Evolutionary conservation across 1,284 basidiomycete species (phyloP).

Genomic region (Apiotrichum laibachii): DNA sequence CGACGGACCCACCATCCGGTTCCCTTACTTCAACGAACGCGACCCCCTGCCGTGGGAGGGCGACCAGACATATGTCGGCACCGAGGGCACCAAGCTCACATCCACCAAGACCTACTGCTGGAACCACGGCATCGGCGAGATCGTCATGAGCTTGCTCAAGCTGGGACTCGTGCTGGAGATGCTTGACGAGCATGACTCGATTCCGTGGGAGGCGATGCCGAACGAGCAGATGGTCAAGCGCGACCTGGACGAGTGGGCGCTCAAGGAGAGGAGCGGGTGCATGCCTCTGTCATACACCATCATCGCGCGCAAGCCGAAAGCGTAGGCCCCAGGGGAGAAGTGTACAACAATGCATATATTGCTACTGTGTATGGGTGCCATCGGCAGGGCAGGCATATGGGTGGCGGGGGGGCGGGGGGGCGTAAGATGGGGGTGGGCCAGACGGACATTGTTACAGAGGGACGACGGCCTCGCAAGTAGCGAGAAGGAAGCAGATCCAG

Average conservation of each 20-base stretch:
- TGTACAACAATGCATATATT: not conserved
- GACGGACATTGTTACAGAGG: not conserved
- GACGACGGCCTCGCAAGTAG: not conserved
- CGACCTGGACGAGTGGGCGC: constrained; percentile 9
- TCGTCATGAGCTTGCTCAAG: not conserved
- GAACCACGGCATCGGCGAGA: constrained; percentile 10
- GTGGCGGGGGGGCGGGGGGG: too few species aligned
- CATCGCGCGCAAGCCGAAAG: constrained; percentile 3
- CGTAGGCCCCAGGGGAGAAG: not conserved
- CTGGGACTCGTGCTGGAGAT: constrained; percentile 3
- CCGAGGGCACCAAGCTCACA: not conserved
- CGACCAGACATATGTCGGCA: constrained; percentile 2
- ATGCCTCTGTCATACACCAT: constrained; percentile 7
- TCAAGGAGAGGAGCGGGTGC: constrained; percentile 5
- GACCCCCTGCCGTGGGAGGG: constrained; percentile 2
- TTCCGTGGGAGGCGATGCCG: constrained; percentile 9
- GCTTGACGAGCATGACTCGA: constrained; percentile 9
- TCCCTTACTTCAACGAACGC: constrained; percentile 4
- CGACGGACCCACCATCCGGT: constrained; percentile 3
- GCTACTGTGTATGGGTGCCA: too few species aligned
- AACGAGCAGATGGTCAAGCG: constrained; percentile 2
- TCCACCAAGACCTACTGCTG: constrained; percentile 6
- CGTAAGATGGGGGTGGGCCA: not conserved
- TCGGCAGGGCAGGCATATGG: too few species aligned
- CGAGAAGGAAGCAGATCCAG: not conserved